Conservation (phyloP, 768 basidiomycete genomes). For the Russula dissimulans region DNA sequence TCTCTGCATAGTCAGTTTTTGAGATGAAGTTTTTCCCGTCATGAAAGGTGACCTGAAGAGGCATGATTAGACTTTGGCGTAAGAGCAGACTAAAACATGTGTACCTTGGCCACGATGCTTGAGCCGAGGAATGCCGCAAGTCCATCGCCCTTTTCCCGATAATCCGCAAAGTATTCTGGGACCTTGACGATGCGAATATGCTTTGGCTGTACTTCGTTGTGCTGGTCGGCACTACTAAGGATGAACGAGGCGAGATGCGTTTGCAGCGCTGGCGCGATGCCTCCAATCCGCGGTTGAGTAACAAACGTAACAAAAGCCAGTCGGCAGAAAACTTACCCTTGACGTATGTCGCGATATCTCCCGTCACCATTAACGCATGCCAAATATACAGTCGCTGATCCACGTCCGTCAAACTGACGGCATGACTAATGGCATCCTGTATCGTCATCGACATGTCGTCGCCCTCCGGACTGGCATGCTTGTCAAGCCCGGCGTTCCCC, state of each 20-base stretch:
- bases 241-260: slow-evolving; percentile 59
- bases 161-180: slow-evolving; percentile 89
- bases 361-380: slow-evolving; percentile 75
- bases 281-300: slow-evolving; percentile 17
- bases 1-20: slow-evolving; percentile 65
- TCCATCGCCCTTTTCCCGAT: slow-evolving; percentile 75
- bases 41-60: slow-evolving; percentile 58
- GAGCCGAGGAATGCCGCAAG: slow-evolving; percentile 73
- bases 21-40: slow-evolving; percentile 71
- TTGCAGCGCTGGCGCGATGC: slow-evolving; percentile 47
- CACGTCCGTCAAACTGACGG: slow-evolving; percentile 51
- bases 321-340: slow-evolving; percentile 41
- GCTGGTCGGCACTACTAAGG: slow-evolving; percentile 49
- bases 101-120: slow-evolving; percentile 79
- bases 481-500: slow-evolving; percentile 1
- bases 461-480: slow-evolving; percentile 21
- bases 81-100: background rate
- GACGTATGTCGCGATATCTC: slow-evolving; percentile 60
- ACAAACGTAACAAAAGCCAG: slow-evolving; percentile 2
- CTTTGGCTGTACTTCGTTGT: slow-evolving; percentile 66
- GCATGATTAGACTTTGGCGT: background rate
- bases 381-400: slow-evolving; percentile 65
- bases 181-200: slow-evolving; percentile 52
- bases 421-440: slow-evolving; percentile 58
- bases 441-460: slow-evolving; percentile 34